These are phyloP conservation scores for Inonotus obliquus DNA, from an alignment of 1,284 basidiomycete genomes.

Conservation along the genomic window DNA sequence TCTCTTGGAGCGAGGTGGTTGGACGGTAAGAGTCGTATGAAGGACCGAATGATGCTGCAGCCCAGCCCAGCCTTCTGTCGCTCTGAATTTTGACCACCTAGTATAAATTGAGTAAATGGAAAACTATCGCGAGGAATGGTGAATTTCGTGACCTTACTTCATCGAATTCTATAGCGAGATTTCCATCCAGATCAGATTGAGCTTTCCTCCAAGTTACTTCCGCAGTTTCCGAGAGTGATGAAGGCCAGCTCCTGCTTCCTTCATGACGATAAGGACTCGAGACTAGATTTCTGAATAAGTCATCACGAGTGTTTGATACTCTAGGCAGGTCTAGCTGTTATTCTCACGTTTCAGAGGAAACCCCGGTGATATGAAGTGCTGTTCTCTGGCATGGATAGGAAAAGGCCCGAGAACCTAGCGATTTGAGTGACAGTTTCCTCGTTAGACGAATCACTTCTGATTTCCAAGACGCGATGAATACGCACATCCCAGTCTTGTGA, in stretches of 20 bases:
- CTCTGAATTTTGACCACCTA: conserved; percentile 64
- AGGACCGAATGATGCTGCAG: conserved; percentile 71
- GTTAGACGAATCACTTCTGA: not conserved
- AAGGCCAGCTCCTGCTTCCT: conserved; percentile 45
- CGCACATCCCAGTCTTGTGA: conserved; percentile 33
- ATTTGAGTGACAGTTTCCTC: not conserved
- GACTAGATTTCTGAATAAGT: conserved; percentile 41
- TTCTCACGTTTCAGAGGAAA: conserved; percentile 61
- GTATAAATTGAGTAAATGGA: not conserved
- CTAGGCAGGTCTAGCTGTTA: not conserved
- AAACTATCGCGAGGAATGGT: not conserved
- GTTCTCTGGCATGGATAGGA: conserved; percentile 76
- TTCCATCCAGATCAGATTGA: conserved; percentile 37
- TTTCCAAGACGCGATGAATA: not conserved
- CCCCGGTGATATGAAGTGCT: conserved; percentile 69
- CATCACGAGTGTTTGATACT: not conserved
- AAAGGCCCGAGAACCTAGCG: conserved; percentile 70
- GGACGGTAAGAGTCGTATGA: conserved; percentile 53
- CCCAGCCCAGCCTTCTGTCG: conserved; percentile 77
- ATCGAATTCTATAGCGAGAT: conserved; percentile 57
- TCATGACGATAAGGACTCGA: conserved; percentile 27
- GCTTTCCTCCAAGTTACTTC: conserved; percentile 51
- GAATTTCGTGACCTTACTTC: conserved; percentile 41
- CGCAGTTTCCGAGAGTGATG: conserved; percentile 61
- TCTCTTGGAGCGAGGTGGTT: conserved; percentile 35